Conservation (phyloP, 2,329 filamentous ascomycete genomes). For the Macrophomina phaseolina region DNA sequence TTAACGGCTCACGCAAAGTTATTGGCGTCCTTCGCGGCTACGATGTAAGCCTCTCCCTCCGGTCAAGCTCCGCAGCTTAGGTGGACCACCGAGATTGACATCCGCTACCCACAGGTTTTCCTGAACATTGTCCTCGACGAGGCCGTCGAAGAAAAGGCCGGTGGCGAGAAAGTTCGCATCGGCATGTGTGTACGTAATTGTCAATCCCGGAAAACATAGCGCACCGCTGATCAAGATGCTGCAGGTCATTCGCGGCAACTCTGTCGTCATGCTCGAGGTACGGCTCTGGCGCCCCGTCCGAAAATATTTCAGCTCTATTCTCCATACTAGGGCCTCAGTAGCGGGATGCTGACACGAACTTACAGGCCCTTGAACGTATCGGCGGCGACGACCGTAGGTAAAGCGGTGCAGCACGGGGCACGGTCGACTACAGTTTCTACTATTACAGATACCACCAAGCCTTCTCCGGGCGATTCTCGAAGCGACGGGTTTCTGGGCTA, state of each 20-base stretch:
- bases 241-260: constrained; percentile 94
- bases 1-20: constrained; percentile 97
- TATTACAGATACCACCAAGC: constrained; percentile 9
- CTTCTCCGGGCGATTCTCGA: constrained; percentile 3
- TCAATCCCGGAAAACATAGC: too few relatives aligned
- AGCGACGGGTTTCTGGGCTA: constrained; percentile 13
- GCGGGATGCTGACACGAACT: too few relatives aligned
- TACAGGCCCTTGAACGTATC: constrained; percentile 47
- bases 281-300: not conserved
- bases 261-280: constrained; percentile 94
- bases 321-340: too few relatives aligned
- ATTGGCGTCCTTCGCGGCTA: constrained; percentile 93
- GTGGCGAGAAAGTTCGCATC: constrained; percentile 85
- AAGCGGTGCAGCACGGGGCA: constrained; percentile 23
- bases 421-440: constrained; percentile 2
- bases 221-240: constrained; percentile 33
- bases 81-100: not conserved
- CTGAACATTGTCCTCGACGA: constrained; percentile 98
- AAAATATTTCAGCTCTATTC: too few relatives aligned
- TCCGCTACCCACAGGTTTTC: constrained; percentile 71
- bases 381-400: constrained; percentile 34
- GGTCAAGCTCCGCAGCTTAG: not conserved
- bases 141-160: constrained; percentile 90
- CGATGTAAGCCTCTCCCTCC: constrained; percentile 69
- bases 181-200: constrained; percentile 81